Conservation (phyloP, 2,329 filamentous ascomycete species). For the Aspergillus quadricinctus region DNA sequence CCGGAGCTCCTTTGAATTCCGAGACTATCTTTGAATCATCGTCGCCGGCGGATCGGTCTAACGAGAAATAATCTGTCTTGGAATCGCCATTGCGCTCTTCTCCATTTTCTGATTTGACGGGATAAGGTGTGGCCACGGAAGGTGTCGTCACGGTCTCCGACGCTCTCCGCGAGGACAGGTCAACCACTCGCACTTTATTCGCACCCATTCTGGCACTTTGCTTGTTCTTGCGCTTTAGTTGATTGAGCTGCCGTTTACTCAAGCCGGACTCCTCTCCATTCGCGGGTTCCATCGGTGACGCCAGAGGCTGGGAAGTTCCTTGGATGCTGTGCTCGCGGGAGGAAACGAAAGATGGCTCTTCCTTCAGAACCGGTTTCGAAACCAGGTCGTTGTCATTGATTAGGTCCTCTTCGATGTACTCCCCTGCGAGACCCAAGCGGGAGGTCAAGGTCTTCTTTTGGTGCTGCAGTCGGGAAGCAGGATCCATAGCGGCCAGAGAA, state of each 20-base stretch:
- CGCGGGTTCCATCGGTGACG: constrained; percentile 48
- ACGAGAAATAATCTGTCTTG: constrained; percentile 79
- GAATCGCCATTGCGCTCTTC: constrained; percentile 57
- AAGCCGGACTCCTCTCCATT: constrained; percentile 65
- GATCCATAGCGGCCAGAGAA: constrained; percentile 73
- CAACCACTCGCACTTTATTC: constrained; percentile 84
- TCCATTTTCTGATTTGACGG: constrained; percentile 59
- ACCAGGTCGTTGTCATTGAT: constrained; percentile 60
- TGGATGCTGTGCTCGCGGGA: constrained; percentile 44
- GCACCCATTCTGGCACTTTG: constrained; percentile 82
- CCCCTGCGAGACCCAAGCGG: constrained; percentile 77
- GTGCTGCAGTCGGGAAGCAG: constrained; percentile 72
- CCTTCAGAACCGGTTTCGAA: constrained; percentile 43
- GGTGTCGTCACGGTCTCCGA: constrained; percentile 63
- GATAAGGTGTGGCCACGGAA: constrained; percentile 48
- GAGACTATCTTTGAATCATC: constrained; percentile 90
- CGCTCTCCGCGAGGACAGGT: constrained; percentile 67
- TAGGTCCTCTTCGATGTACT: constrained; percentile 80
- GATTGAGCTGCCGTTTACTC: constrained; percentile 90
- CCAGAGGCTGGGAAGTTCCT: constrained; percentile 37
- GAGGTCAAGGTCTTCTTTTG: constrained; percentile 84
- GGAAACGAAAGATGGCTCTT: constrained; percentile 48
- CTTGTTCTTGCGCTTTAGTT: constrained; percentile 90
- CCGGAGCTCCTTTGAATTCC: constrained; percentile 82
- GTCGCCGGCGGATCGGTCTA: constrained; percentile 75